These are phyloP conservation scores for Psilocybe mexicana DNA, from an alignment of 1,284 basidiomycete species.

Conservation along the genomic window DNA sequence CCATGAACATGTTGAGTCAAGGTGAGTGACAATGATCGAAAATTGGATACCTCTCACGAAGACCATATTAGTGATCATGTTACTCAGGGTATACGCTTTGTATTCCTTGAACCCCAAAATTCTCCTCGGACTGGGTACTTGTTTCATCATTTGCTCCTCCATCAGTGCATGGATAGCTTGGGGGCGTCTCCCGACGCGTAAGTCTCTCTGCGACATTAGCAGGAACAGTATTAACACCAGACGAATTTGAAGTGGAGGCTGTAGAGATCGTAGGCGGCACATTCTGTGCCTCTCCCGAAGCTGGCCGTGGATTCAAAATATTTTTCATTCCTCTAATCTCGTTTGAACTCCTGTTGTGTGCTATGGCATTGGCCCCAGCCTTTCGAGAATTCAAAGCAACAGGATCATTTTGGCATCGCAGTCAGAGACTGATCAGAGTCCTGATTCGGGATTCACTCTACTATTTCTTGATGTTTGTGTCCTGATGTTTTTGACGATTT, in stretches of 20 bases:
- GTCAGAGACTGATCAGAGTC: not conserved
- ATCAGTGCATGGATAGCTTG: not conserved
- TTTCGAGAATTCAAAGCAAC: not conserved
- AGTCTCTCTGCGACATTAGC: not conserved
- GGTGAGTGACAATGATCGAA: not conserved
- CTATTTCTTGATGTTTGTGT: not conserved
- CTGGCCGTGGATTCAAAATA: not conserved
- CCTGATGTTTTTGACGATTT: not conserved
- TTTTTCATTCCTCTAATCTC: not conserved
- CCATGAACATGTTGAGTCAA: not conserved
- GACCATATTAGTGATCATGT: not conserved
- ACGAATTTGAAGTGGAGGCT: not conserved
- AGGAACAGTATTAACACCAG: not conserved
- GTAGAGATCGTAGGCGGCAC: not conserved
- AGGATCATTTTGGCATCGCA: not conserved
- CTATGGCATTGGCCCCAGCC: not conserved
- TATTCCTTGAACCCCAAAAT: not conserved
- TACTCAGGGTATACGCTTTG: not conserved
- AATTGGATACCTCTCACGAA: not conserved
- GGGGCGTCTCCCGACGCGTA: not conserved
- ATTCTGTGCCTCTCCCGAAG: not conserved
- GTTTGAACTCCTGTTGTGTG: not conserved
- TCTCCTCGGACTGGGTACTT: not conserved
- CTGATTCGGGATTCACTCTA: not conserved
- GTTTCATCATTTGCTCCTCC: not conserved